These are phyloP conservation scores for Catharanthus roseus DNA, from an alignment of 257 asterid genomes.

Conservation along the genomic window DNA sequence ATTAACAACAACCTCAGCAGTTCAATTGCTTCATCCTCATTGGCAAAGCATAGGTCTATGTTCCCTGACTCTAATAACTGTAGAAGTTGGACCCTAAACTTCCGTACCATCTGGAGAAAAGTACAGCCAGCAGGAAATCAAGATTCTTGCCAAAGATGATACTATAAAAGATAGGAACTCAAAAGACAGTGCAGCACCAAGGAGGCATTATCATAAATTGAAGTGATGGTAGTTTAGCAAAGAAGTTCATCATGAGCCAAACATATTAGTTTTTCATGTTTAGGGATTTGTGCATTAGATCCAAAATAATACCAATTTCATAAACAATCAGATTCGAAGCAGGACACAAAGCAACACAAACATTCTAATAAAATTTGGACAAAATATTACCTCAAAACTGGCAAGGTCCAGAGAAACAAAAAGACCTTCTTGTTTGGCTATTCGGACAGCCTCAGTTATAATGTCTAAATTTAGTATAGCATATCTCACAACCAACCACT, in stretches of 20 bases:
- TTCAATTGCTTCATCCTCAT: slow-evolving; percentile 94
- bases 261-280: not conserved
- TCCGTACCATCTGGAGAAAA: slow-evolving; percentile 75
- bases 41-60: slow-evolving; percentile 93
- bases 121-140: slow-evolving; percentile 15
- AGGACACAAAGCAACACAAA: not conserved
- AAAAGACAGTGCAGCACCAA: not conserved
- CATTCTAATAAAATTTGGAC: not conserved
- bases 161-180: not conserved
- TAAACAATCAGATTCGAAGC: not conserved
- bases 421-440: slow-evolving; percentile 89
- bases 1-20: slow-evolving; percentile 54
- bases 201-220: not conserved
- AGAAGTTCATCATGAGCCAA: not conserved
- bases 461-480: slow-evolving; percentile 64
- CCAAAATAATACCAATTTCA: not conserved
- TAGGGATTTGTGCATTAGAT: not conserved
- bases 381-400: slow-evolving; percentile 78
- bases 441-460: slow-evolving; percentile 61
- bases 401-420: slow-evolving; percentile 87
- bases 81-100: slow-evolving; percentile 66
- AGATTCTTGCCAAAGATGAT: not conserved
- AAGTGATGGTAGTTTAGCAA: not conserved
- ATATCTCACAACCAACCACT: slow-evolving; percentile 96
- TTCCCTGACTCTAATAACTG: slow-evolving; percentile 75